A percentile compares a stretch with the other conserved stretches of the same genome.
phyloP scores from a whole-genome alignment of 2,329 filamentous ascomycete genomes.

The Penicillium olsonii region DNA sequence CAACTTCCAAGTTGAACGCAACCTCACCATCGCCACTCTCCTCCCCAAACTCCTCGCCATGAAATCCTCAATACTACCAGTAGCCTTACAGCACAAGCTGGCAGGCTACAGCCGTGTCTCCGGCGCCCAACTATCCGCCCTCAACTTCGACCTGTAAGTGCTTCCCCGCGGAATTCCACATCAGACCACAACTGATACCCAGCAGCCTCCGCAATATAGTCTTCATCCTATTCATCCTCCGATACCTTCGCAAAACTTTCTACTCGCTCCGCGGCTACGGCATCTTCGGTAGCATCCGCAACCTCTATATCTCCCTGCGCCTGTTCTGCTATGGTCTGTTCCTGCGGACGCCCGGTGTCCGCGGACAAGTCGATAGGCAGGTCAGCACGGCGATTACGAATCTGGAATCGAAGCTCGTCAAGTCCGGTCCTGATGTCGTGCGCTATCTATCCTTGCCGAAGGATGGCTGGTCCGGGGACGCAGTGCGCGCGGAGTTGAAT shows the following conservation, averaged over 20 bases:
- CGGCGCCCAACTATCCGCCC: constrained; percentile 34
- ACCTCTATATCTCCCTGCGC: constrained; percentile 71
- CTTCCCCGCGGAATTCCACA: constrained; percentile 9
- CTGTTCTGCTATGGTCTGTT: constrained; percentile 81
- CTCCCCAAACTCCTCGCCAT: constrained; percentile 27
- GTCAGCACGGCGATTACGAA: constrained; percentile 77
- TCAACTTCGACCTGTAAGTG: constrained; percentile 49
- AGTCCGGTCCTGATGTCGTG: constrained; percentile 67
- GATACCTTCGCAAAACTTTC: constrained; percentile 76
- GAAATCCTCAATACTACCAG: constrained; percentile 44
- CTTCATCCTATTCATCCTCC: constrained; percentile 83
- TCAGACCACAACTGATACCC: constrained; percentile 3
- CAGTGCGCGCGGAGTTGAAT: constrained; percentile 76
- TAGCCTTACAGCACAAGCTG: constrained; percentile 48
- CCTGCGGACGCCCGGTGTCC: constrained; percentile 81
- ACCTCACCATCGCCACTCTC: constrained; percentile 14
- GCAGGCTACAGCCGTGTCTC: constrained; percentile 37
- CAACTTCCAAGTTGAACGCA: constrained; percentile 14
- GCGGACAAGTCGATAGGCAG: constrained; percentile 80
- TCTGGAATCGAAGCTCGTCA: constrained; percentile 80
- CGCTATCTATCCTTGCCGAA: constrained; percentile 77
- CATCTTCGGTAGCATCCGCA: constrained; percentile 72
- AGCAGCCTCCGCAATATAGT: constrained; percentile 80
- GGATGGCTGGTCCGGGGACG: constrained; percentile 78
- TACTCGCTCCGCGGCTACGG: constrained; percentile 89